Evolutionary conservation across 208 protist genomes (phyloP).

Genomic region (Willaertia magna): DNA sequence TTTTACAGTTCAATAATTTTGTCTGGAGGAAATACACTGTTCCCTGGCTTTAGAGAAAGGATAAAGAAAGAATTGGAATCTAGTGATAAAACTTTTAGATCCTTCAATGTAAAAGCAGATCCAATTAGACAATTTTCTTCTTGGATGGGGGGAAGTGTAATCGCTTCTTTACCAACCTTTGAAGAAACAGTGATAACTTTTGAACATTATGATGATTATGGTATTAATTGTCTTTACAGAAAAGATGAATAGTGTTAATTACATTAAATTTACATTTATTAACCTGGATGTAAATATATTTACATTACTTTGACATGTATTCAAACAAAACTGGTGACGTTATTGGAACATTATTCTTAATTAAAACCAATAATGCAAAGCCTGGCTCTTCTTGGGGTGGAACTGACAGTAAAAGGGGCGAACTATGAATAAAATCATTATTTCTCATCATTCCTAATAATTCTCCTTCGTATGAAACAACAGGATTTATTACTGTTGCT

Average conservation of each 20-base stretch:
- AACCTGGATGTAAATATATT: no score
- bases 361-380: neutral
- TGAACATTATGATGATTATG: conserved; percentile 61
- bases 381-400: neutral
- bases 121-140: conserved; percentile 49
- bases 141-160: conserved; percentile 61
- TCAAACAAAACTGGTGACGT: neutral
- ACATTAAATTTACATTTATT: no score
- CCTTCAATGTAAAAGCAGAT: conserved; percentile 51
- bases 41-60: conserved; percentile 53
- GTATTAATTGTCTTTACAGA: conserved; percentile 19
- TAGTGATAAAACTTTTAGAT: neutral
- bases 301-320: neutral
- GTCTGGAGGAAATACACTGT: conserved; percentile 76
- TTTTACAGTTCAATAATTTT: conserved; percentile 80
- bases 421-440: neutral
- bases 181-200: conserved; percentile 46
- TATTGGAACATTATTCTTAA: neutral
- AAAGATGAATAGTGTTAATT: no score
- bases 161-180: conserved; percentile 36
- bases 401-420: neutral
- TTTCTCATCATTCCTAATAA: neutral
- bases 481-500: neutral
- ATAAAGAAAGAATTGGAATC: conserved; percentile 50
- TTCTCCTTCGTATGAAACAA: neutral